These are phyloP conservation scores for Gossypium ekmanianum DNA, from an alignment of 345 rosid genomes.

Conservation along the genomic window DNA sequence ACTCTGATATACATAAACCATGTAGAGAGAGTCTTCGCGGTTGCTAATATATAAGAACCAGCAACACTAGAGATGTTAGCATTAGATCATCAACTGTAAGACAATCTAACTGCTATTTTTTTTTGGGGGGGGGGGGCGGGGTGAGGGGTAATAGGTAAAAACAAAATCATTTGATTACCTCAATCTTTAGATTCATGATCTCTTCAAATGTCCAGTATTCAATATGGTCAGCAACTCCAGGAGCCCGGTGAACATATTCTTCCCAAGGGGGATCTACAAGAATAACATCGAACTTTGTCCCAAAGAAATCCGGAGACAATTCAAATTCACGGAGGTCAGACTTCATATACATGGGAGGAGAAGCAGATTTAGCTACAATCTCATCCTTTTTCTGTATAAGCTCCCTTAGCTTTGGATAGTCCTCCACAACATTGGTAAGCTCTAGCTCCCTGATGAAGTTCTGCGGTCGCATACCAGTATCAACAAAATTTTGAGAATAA, in stretches of 20 bases:
- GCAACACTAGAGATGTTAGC: neutral
- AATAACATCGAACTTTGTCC: slow-evolving; percentile 96
- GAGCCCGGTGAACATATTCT: slow-evolving; percentile 98
- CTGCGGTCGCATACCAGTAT: slow-evolving; percentile 98
- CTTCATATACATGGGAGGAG: slow-evolving; percentile 91
- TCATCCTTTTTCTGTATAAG: slow-evolving; percentile 99
- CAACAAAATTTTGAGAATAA: slow-evolving; percentile 98
- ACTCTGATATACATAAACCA: neutral
- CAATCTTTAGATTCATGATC: slow-evolving; percentile 87
- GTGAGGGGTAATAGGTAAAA: neutral
- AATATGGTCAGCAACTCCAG: slow-evolving; percentile 94
- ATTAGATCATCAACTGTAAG: neutral
- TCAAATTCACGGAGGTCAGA: slow-evolving; percentile 80
- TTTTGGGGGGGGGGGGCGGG: neutral
- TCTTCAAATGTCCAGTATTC: slow-evolving; percentile 99
- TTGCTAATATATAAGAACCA: neutral
- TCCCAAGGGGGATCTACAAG: slow-evolving; percentile 99
- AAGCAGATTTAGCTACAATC: slow-evolving; percentile 83
- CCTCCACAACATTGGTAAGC: slow-evolving; percentile 95
- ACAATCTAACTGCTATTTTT: neutral
- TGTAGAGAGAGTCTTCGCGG: neutral
- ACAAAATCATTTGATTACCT: slow-evolving; percentile 43
- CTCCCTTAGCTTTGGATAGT: slow-evolving; percentile 96
- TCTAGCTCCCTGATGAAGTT: slow-evolving; percentile 95
- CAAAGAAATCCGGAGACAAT: slow-evolving; percentile 85